phyloP scores from a whole-genome alignment of 2,329 filamentous ascomycete species.

The Drechslerella coelobrocha region DNA sequence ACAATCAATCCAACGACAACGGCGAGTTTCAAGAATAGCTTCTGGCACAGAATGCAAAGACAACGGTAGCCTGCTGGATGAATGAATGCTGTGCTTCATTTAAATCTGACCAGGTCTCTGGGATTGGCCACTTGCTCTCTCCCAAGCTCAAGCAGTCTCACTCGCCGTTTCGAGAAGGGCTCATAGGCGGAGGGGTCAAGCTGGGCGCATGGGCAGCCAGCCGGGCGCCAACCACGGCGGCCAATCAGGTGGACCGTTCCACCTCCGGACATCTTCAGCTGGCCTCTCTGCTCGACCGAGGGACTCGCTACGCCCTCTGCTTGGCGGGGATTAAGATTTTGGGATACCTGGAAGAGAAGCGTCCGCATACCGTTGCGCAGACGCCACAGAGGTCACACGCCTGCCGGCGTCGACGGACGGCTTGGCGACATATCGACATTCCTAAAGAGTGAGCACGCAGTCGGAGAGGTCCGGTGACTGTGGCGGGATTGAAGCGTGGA shows the following conservation, averaged over 20 bases:
- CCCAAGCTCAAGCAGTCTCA: constrained; percentile 4
- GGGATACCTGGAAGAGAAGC: neutral
- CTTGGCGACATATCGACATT: too few relatives aligned
- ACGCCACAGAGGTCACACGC: too few relatives aligned
- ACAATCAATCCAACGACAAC: too few relatives aligned
- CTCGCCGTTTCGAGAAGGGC: constrained; percentile 10
- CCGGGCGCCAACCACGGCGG: constrained; percentile 50
- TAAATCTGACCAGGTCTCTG: neutral
- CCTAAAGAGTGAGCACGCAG: too few relatives aligned
- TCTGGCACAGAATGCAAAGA: too few relatives aligned
- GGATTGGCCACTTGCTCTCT: constrained; percentile 1
- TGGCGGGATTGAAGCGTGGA: too few relatives aligned
- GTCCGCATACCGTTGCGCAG: too few relatives aligned
- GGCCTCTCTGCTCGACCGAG: neutral
- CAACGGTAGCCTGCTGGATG: neutral
- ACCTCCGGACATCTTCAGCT: constrained; percentile 28
- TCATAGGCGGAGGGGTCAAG: constrained; percentile 36
- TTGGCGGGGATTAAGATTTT: neutral
- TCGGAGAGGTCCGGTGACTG: too few relatives aligned
- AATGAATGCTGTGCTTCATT: neutral
- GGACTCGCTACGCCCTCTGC: too few relatives aligned
- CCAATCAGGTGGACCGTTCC: constrained; percentile 47
- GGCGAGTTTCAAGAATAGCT: too few relatives aligned
- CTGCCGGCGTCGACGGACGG: too few relatives aligned
- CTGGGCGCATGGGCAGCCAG: constrained; percentile 42